Percentiles rank a stretch among this genome's conserved stretches.
These are phyloP conservation scores for Leishmania braziliensis DNA, from an alignment of 208 protist species.

Conservation along the genomic window DNA sequence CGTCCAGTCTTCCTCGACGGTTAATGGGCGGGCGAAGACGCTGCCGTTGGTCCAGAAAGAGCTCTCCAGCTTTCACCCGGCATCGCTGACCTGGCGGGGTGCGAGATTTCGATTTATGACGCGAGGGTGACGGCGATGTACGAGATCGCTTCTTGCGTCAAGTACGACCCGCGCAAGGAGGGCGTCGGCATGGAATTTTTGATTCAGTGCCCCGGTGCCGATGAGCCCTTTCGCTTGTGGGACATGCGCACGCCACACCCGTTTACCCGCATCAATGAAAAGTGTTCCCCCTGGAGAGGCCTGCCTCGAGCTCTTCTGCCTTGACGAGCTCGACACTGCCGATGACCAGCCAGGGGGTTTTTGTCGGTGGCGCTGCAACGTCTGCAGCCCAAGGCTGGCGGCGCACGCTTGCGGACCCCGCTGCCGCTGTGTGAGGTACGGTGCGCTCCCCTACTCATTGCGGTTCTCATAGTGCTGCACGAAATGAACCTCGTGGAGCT, in stretches of 20 bases:
- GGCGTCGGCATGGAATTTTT: slow-evolving; percentile 54
- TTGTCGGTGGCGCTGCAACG: slow-evolving; percentile 40
- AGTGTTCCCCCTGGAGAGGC: slow-evolving; percentile 57
- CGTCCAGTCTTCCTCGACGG: slow-evolving; percentile 70
- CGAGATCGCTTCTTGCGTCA: slow-evolving; percentile 50
- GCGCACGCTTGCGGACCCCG: slow-evolving; percentile 53
- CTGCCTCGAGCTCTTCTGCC: slow-evolving; percentile 81
- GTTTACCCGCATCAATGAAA: slow-evolving; percentile 22
- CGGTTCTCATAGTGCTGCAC: slow-evolving; percentile 54
- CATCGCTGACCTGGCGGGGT: slow-evolving; percentile 40
- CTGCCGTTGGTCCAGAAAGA: background rate
- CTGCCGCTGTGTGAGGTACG: slow-evolving; percentile 70
- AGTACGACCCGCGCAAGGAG: slow-evolving; percentile 61
- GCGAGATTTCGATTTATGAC: slow-evolving; percentile 38
- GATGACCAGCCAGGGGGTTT: slow-evolving; percentile 53
- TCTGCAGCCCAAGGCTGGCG: slow-evolving; percentile 53
- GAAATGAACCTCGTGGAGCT: slow-evolving; percentile 78
- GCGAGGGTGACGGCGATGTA: slow-evolving; percentile 52
- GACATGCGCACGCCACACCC: slow-evolving; percentile 66
- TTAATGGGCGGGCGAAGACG: background rate
- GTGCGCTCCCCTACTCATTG: slow-evolving; percentile 85
- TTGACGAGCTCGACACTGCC: slow-evolving; percentile 67
- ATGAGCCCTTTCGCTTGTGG: slow-evolving; percentile 70
- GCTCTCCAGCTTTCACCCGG: slow-evolving; percentile 32
- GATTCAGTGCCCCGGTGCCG: slow-evolving; percentile 58